Evolutionary conservation across 2,329 filamentous ascomycete species (phyloP).

Genomic region (Helotiales sp.): DNA sequence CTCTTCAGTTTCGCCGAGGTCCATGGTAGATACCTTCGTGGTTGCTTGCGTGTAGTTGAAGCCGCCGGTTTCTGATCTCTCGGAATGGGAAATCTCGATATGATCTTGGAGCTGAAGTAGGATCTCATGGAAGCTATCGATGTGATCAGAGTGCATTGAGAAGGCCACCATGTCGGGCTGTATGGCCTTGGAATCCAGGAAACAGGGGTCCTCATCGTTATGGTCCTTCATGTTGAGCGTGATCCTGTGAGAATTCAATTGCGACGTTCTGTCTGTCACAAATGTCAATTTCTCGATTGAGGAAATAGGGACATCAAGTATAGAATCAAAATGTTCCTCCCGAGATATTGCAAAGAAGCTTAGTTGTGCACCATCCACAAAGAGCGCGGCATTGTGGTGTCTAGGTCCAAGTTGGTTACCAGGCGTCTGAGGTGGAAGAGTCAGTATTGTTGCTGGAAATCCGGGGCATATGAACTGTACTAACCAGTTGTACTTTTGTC

Average conservation of each 20-base stretch:
- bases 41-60: neutral
- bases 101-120: neutral
- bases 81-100: neutral
- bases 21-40: neutral
- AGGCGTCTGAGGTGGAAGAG: neutral
- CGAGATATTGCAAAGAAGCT: slow-evolving; percentile 11
- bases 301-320: slow-evolving; percentile 18
- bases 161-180: neutral
- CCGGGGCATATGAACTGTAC: neutral
- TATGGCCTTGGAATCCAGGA: neutral
- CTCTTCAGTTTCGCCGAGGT: neutral
- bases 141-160: neutral
- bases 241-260: neutral
- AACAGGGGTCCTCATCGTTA: neutral
- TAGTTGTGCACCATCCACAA: slow-evolving; percentile 20
- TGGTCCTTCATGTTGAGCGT: neutral
- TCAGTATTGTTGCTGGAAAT: neutral
- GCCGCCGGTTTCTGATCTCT: neutral
- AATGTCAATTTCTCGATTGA: slow-evolving; percentile 1
- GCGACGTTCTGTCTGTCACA: neutral
- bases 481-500: slow-evolving; percentile 6
- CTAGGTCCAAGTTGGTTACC: slow-evolving; percentile 8
- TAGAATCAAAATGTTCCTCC: slow-evolving; percentile 15
- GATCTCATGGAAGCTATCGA: neutral
- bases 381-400: slow-evolving; percentile 19